Conservation (phyloP, 257 asterid species). For the Solanum chmielewskii region DNA sequence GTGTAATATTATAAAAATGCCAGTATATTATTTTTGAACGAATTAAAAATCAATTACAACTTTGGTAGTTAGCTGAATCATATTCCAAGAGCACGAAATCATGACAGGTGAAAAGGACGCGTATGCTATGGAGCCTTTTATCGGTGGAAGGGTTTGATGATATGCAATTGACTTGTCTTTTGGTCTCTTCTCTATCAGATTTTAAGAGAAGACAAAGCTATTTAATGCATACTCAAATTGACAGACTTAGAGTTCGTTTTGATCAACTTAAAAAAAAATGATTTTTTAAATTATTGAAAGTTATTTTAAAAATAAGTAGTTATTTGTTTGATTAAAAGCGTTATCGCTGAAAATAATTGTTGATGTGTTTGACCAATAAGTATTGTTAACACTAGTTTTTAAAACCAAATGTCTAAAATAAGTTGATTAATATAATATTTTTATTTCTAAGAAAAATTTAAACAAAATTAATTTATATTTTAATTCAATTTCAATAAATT, state of each 20-base stretch:
- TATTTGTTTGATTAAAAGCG: no score
- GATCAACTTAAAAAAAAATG: no score
- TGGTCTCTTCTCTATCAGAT: neutral
- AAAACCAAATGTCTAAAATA: no score
- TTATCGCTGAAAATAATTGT: rapidly evolving
- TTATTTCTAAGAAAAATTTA: no score
- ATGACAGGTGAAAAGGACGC: neutral
- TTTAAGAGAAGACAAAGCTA: neutral
- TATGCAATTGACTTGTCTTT: neutral
- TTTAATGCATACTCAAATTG: neutral
- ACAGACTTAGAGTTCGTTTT: no score
- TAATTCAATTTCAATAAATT: no score
- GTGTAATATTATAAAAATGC: neutral
- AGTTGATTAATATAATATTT: no score
- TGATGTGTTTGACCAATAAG: no score
- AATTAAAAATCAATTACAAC: neutral
- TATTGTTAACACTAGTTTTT: no score
- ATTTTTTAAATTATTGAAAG: no score
- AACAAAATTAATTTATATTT: no score
- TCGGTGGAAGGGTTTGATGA: neutral
- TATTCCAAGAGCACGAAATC: neutral
- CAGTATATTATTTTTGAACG: neutral
- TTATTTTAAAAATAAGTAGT: no score
- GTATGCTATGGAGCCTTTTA: neutral
- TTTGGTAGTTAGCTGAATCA: neutral